Conservation (phyloP, 345 rosid genomes). For the Hibiscus syriacus region DNA sequence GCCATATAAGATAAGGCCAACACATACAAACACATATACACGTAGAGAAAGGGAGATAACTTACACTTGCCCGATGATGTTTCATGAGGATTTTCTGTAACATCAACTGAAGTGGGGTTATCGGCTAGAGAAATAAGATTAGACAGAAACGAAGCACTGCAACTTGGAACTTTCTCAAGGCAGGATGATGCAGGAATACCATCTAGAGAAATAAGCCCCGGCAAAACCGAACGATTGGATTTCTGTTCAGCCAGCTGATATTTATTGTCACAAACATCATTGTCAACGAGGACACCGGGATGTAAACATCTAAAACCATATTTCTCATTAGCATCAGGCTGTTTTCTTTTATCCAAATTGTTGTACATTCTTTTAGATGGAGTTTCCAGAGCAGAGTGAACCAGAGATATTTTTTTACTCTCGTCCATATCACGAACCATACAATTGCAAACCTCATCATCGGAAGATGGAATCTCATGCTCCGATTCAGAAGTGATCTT, state of each 20-base stretch:
- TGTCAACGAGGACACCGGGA: constrained; percentile 7
- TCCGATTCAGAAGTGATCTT: constrained; percentile 46
- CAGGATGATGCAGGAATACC: constrained; percentile 20
- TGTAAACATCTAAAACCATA: constrained; percentile 13
- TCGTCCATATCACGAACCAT: constrained; percentile 18
- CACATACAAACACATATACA: background rate
- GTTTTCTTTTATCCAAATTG: constrained; percentile 8
- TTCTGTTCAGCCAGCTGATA: constrained; percentile 18
- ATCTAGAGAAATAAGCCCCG: constrained; percentile 30
- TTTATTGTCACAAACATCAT: constrained; percentile 10
- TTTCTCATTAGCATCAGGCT: constrained; percentile 9
- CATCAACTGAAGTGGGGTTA: constrained; percentile 25
- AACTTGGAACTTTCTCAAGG: constrained; percentile 5
- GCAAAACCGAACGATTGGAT: constrained; percentile 9
- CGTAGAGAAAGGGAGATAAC: constrained; percentile 5
- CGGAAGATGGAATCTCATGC: constrained; percentile 44
- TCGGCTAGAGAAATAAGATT: too few species aligned
- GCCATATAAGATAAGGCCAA: background rate
- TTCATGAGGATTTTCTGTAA: constrained; percentile 15
- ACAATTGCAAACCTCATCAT: constrained; percentile 26
- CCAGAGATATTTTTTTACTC: constrained; percentile 20
- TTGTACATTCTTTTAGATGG: constrained; percentile 12
- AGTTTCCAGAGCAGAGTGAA: constrained; percentile 18
- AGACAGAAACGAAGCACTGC: too few species aligned
- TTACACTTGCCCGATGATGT: constrained; percentile 22